Base-by-base conservation (phyloP, 169 alveolate species). In the Eimeria acervulina region DNA sequence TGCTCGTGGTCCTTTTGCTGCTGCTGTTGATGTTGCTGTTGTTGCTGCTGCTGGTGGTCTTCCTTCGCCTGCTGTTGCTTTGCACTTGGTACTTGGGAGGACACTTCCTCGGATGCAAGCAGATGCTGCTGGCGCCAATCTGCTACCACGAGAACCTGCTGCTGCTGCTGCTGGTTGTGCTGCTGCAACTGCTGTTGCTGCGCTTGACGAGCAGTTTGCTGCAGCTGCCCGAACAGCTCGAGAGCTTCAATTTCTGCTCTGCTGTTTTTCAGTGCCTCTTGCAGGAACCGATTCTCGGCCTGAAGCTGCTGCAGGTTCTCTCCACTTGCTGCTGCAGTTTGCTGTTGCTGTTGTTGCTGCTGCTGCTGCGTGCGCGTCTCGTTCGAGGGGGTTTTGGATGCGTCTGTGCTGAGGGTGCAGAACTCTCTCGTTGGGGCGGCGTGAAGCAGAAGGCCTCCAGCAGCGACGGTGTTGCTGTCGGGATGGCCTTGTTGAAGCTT, bases 181-280 rank as follows among this genome's bases (percentile, higher is more conserved):
- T 78, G 89, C 89, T 38, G 89, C n/a, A n/a, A 5, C 17, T 78
- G 89, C 66, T 42, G 89, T 66, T 78, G 89, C 89, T 38, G 89
- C n/a, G 68, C 26, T 51, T 83, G 76, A 5, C 59, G 44, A 21
- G 74, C 59, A 5, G 36, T 44, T 51, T 83, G 91, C 91, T 44
- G 70, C 74, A 31, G 36, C 52, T 19, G 74, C 23, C 59, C 26
- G 2, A 83, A 28, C 51, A n/a, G 26, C 31, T 83, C 91, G 2
- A 83, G 76, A 61, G 91, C 91, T 6, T 51, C 91, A n/a, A 83
- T 52, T 33, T 83, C 59, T 38, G 28, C 59, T 28, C 91, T 28
- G 76, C 74, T 83, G 76, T 21, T 21, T 33, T 51, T 33, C 33
- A 83, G 91, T 1, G 91, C 91, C 76, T 83, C 91, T 51, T 83